These are phyloP conservation scores for Fusarium pseudocircinatum DNA, from an alignment of 2,329 filamentous ascomycete genomes.

Conservation along the genomic window DNA sequence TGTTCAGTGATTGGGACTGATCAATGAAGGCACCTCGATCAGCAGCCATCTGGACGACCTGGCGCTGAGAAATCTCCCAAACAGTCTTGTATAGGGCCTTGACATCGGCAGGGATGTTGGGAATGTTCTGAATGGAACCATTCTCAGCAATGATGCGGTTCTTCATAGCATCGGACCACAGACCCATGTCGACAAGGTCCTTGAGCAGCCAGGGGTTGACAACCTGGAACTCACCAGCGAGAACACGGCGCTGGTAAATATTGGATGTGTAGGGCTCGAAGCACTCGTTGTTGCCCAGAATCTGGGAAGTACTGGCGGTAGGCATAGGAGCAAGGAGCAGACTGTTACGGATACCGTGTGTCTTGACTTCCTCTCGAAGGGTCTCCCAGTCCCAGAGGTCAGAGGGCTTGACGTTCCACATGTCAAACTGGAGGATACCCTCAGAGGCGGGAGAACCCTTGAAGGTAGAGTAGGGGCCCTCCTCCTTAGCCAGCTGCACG, in stretches of 20 bases:
- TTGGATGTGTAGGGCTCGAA: constrained; percentile 99
- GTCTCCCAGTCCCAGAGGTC: constrained; percentile 96
- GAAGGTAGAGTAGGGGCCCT: constrained; percentile 90
- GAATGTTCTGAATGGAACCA: constrained; percentile 95
- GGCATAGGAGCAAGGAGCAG: constrained; percentile 97
- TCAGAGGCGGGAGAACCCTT: constrained; percentile 93
- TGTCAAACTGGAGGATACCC: constrained; percentile 96
- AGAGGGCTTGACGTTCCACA: constrained; percentile 95
- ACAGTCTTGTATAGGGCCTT: constrained; percentile 99
- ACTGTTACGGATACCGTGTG: constrained; percentile 95
- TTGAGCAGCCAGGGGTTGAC: constrained; percentile 99
- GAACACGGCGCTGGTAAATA: constrained; percentile 98
- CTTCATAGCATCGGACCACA: constrained; percentile 99
- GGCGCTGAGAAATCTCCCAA: constrained; percentile 98
- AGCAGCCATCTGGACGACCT: constrained; percentile 96
- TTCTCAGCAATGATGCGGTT: constrained; percentile 99
- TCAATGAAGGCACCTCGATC: constrained; percentile 99
- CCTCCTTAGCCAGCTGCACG: constrained; percentile 81
- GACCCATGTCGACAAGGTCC: constrained; percentile 95
- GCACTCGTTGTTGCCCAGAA: constrained; percentile 98
- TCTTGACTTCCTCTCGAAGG: constrained; percentile 89
- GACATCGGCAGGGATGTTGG: constrained; percentile 94
- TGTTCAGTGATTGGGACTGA: constrained; percentile 98
- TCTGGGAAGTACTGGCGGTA: constrained; percentile 96
- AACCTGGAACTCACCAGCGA: constrained; percentile 98